A percentile compares a stretch with the other conserved stretches of the same genome.
Conservation (phyloP, 2,329 filamentous ascomycete species). For the Cladosporium colombiae region DNA sequence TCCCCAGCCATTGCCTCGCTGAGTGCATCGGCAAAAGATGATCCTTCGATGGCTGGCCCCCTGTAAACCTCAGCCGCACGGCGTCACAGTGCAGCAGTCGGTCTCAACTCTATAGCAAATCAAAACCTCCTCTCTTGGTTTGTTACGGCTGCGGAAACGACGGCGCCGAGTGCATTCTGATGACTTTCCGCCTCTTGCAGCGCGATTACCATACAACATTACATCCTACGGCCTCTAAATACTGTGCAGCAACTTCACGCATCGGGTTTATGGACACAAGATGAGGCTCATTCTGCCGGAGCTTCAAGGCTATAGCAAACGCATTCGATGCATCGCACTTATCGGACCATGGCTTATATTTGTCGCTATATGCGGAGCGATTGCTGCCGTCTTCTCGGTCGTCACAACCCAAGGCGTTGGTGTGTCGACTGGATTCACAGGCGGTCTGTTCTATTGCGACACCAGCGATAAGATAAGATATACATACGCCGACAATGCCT, state of each 20-base stretch:
- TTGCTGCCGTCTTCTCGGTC: neutral
- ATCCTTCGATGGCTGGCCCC: neutral
- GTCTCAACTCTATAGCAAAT: neutral
- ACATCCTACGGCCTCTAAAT: neutral
- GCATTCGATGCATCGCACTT: neutral
- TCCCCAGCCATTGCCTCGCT: neutral
- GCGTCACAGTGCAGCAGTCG: neutral
- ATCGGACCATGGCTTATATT: constrained; percentile 8
- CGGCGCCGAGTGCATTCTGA: neutral
- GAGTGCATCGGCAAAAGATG: neutral
- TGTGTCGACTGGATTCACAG: neutral
- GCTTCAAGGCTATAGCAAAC: neutral
- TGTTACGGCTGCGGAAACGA: neutral
- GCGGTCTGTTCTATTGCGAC: constrained; percentile 1
- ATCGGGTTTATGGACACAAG: neutral
- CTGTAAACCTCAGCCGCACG: constrained; percentile 1
- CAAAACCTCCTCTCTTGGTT: neutral
- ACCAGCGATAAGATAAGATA: neutral
- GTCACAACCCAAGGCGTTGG: neutral
- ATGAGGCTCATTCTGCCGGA: constrained; percentile 5
- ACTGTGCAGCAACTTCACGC: neutral
- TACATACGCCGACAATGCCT: neutral
- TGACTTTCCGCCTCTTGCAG: neutral
- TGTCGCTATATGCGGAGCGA: neutral
- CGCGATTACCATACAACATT: neutral